Percentiles rank a stretch among this genome's conserved stretches.
These are phyloP conservation scores for Chlorella variabilis DNA, from an alignment of 163 green algal species.

Conservation along the genomic window DNA sequence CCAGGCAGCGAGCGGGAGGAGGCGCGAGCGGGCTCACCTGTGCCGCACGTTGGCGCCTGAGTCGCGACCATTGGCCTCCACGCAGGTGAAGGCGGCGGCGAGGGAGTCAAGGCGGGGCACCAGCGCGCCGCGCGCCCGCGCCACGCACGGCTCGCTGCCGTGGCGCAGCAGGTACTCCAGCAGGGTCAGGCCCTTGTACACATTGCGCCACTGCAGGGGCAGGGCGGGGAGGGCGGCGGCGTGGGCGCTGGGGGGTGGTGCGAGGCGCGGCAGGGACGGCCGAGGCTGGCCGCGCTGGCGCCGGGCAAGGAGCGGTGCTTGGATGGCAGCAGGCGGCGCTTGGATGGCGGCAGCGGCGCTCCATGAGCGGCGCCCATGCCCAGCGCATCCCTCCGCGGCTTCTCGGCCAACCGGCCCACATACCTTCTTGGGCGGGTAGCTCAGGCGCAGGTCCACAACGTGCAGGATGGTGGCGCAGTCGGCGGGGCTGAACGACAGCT, in stretches of 20 bases:
- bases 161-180: constrained; percentile 80
- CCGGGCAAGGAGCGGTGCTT: neutral
- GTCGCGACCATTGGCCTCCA: constrained; percentile 61
- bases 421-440: constrained; percentile 74
- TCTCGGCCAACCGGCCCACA: constrained; percentile 45
- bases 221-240: neutral
- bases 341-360: no score
- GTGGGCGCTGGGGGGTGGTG: no score
- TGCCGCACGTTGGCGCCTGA: constrained; percentile 72
- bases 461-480: constrained; percentile 77
- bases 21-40: no score
- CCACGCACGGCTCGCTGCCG: constrained; percentile 56
- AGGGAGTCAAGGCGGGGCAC: constrained; percentile 59
- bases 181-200: constrained; percentile 63
- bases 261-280: no score
- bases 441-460: constrained; percentile 76
- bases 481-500: constrained; percentile 44
- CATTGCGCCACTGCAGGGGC: neutral
- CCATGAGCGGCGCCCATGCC: no score
- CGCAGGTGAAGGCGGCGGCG: constrained; percentile 59
- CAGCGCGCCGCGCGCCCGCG: constrained; percentile 43
- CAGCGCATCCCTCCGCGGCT: no score
- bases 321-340: no score
- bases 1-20: no score
- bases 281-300: no score